Evolutionary conservation across 305 asterid genomes (phyloP).

Genomic region (Stenogyne calaminthoides): DNA sequence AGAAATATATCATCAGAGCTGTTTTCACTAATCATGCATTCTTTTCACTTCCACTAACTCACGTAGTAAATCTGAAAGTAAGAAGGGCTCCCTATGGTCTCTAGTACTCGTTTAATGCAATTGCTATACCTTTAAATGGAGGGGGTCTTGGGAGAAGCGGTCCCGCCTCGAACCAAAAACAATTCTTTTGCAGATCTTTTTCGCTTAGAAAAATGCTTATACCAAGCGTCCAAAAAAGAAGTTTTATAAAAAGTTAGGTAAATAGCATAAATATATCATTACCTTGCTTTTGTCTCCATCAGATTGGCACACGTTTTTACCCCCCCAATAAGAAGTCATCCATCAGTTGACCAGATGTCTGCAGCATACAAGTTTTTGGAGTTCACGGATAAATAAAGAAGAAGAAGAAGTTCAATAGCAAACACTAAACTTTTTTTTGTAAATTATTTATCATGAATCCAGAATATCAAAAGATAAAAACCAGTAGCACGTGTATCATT

Average conservation of each 20-base stretch:
- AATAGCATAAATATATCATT: slow-evolving; percentile 20
- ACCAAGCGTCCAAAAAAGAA: background rate
- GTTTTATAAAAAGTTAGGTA: background rate
- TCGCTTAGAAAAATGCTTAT: background rate
- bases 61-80: too few relatives aligned
- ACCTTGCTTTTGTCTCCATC: slow-evolving; percentile 73
- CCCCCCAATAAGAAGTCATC: slow-evolving; percentile 76
- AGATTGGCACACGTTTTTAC: slow-evolving; percentile 53
- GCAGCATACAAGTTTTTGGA: slow-evolving; percentile 35
- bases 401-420: slow-evolving; percentile 8
- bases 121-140: too few relatives aligned
- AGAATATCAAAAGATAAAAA: background rate
- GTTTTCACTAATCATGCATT: too few relatives aligned
- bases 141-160: too few relatives aligned
- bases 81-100: too few relatives aligned
- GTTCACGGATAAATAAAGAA: slow-evolving; percentile 4
- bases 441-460: slow-evolving; percentile 4
- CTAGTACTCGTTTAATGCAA: too few relatives aligned
- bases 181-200: background rate
- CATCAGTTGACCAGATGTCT: slow-evolving; percentile 59
- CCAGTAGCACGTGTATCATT: background rate
- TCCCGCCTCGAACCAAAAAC: too few relatives aligned
- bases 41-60: too few relatives aligned
- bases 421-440: background rate
- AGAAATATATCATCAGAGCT: too few relatives aligned